Evolutionary conservation across 495 filamentous ascomycete species (phyloP).

Genomic region (Cetradonia linearis): DNA sequence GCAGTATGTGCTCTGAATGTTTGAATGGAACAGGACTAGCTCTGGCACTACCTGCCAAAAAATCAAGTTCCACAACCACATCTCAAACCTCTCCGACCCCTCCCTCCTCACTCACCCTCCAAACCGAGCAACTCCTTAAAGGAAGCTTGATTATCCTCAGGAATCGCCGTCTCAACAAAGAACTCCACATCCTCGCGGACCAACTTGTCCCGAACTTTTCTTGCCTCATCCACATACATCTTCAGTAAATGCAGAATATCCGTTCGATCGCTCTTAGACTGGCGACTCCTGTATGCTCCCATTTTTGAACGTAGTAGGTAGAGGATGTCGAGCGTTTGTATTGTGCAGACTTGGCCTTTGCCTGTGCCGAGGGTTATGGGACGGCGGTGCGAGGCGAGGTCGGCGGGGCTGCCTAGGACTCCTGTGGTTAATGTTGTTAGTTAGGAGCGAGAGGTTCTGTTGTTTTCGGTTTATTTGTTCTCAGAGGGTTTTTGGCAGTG

Average conservation of each 20-base stretch:
- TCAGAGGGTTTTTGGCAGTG: too few species aligned
- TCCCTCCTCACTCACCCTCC: neutral
- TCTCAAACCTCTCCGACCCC: neutral
- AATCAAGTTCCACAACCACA: neutral
- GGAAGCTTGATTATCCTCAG: neutral
- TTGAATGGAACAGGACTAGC: too few species aligned
- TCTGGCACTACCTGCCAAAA: too few species aligned
- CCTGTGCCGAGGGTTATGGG: neutral
- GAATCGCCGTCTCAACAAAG: constrained; percentile 5
- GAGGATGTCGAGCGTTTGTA: constrained; percentile 2
- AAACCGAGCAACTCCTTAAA: neutral
- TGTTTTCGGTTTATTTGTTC: too few species aligned
- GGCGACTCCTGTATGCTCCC: neutral
- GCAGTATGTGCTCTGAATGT: too few species aligned
- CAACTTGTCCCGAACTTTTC: neutral
- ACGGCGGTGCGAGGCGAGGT: neutral
- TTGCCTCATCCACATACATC: constrained; percentile 1
- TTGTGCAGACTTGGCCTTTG: neutral
- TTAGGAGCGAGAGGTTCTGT: neutral
- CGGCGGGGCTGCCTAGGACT: constrained; percentile 7
- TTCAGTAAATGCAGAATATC: constrained; percentile 4
- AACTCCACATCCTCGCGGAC: constrained; percentile 2
- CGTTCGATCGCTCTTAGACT: constrained; percentile 2
- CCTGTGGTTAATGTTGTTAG: neutral
- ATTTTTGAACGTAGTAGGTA: constrained; percentile 7